Conservation (phyloP, 2,329 filamentous ascomycete genomes). For the Xylaria sp. region DNA sequence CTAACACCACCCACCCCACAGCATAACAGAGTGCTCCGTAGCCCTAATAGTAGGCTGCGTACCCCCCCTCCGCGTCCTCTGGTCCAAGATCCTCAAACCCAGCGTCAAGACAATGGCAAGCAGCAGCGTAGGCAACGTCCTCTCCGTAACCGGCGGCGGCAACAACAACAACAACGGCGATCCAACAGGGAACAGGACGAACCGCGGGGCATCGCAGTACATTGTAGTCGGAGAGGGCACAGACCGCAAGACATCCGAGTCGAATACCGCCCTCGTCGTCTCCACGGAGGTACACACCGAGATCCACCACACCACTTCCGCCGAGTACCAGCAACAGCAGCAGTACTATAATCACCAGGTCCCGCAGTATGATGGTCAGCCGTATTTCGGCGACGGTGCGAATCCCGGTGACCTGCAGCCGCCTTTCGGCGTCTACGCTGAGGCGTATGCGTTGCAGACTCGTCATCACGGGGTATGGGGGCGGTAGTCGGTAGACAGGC, state of each 20-base stretch:
- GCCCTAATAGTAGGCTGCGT: slow-evolving; percentile 39
- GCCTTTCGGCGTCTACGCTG: slow-evolving; percentile 32
- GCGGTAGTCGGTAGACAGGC: slow-evolving; percentile 1
- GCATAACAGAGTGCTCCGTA: slow-evolving; percentile 34
- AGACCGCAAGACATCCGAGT: slow-evolving; percentile 18
- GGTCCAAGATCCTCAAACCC: slow-evolving; percentile 36
- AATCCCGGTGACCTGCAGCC: slow-evolving; percentile 18
- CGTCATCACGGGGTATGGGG: slow-evolving; percentile 28
- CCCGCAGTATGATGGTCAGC: slow-evolving; percentile 3
- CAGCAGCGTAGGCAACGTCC: background rate
- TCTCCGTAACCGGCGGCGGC: background rate
- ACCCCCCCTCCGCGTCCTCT: slow-evolving; percentile 34
- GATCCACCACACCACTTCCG: slow-evolving; percentile 26
- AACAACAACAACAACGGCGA: slow-evolving; percentile 9
- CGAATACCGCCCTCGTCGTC: slow-evolving; percentile 24
- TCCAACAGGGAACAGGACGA: slow-evolving; percentile 24
- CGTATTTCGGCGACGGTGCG: background rate
- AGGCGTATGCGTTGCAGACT: slow-evolving; percentile 34
- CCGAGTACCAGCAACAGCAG: slow-evolving; percentile 14
- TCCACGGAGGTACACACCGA: slow-evolving; percentile 35
- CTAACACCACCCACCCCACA: background rate
- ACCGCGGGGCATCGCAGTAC: slow-evolving; percentile 27
- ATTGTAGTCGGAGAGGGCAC: slow-evolving; percentile 24
- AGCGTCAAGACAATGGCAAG: slow-evolving; percentile 9
- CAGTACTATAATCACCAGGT: background rate